These are phyloP conservation scores for Fusarium sp. DNA, from an alignment of 2,329 filamentous ascomycete genomes.

Conservation along the genomic window DNA sequence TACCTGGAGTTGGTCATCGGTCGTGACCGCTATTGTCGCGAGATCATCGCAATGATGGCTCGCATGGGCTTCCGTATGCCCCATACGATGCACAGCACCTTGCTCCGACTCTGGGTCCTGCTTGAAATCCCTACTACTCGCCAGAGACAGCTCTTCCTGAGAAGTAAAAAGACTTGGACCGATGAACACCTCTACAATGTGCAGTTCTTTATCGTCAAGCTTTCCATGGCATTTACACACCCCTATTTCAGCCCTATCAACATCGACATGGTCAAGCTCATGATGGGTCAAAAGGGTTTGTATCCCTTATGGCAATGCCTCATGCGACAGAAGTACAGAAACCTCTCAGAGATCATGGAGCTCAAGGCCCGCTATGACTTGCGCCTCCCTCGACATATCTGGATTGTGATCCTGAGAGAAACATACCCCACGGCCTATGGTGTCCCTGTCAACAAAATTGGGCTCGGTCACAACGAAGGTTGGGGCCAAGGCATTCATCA, in stretches of 20 bases:
- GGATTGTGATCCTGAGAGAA: constrained; percentile 29
- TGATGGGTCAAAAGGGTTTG: constrained; percentile 69
- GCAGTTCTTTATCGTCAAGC: constrained; percentile 76
- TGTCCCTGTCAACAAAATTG: constrained; percentile 64
- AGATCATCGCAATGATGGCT: constrained; percentile 72
- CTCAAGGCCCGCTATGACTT: constrained; percentile 70
- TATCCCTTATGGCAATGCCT: constrained; percentile 70
- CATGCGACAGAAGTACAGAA: constrained; percentile 63
- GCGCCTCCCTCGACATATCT: constrained; percentile 50
- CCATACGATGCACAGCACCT: constrained; percentile 53
- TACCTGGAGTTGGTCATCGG: constrained; percentile 76
- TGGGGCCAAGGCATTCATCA: constrained; percentile 62
- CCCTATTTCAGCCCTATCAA: constrained; percentile 66
- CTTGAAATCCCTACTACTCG: constrained; percentile 72
- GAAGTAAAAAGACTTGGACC: constrained; percentile 64
- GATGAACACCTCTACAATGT: constrained; percentile 70
- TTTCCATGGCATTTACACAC: constrained; percentile 76
- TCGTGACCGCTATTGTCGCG: constrained; percentile 65
- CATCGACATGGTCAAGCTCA: constrained; percentile 63
- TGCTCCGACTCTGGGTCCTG: constrained; percentile 78
- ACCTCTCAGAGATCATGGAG: constrained; percentile 62
- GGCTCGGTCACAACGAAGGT: constrained; percentile 64
- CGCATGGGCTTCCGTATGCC: constrained; percentile 69
- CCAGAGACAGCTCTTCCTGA: constrained; percentile 65
- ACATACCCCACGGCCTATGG: constrained; percentile 56